Evolutionary conservation across 2,329 filamentous ascomycete species (phyloP), one percentile per base, ranked within the genome.

Genomic region (Fusarium humuli): DNA sequence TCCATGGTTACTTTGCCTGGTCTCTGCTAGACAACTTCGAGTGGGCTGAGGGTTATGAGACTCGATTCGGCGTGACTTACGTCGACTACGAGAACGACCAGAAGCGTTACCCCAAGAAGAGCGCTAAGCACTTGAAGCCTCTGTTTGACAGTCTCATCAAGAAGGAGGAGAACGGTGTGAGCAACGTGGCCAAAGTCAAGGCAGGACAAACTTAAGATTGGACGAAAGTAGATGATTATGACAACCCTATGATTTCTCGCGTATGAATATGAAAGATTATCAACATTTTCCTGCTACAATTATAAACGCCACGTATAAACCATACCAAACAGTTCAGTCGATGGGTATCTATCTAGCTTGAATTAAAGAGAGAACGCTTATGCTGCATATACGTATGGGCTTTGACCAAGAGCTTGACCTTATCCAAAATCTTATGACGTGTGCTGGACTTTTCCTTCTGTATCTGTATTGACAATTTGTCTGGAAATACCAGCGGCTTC

Each of bases 11-110:
- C 81, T 88, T 95, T 83, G 93, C 91, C 18, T 97, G 94, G 93
- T 94, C 91, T 78, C 85, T 97, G 70, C 88, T 97, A 87, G 94
- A 97, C 81, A 95, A 95, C 83, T 95, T 95, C 75, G 93, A 95
- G 81, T 95, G 92, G 92, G 92, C 93, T n/a, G 93, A 97, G 79
- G 93, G 93, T 13, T 97, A 95, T 77, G 90, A 93, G 82, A 96
- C 93, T 45, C 87, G 93, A 42, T 97, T 97, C 75, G 93, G 93
- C 27, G 92, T 94, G 60, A 93, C 91, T 9, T 96, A 87, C 78
- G 93, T 97, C 55, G 93, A 97, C 81, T 97, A 96, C 79, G 83
- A 88, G 73, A 88, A 93, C 71, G 90, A 89, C 25, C 94, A 97
- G 85, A 92, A 91, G 83, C 85, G 93, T 54, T 87, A 90, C 72